Base-by-base conservation (phyloP, 2,329 filamentous ascomycete genomes). In the Furcasterigmium sp. region DNA sequence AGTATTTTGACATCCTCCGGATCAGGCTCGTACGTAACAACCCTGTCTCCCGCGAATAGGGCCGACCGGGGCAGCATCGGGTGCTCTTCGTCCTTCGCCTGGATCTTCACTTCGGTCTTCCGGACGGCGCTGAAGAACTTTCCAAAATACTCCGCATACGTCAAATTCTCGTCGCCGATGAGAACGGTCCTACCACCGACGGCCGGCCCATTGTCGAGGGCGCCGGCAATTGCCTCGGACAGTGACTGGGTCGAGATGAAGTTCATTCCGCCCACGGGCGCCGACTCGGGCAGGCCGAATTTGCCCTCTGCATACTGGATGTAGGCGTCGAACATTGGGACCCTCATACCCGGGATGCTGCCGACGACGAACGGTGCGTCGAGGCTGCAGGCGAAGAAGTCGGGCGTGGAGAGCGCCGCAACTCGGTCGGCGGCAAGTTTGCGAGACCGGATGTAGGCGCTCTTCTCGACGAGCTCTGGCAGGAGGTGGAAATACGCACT, bases 341-440 rank as follows among this genome's bases (percentile, higher is more conserved):
- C 10, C 6, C 9, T 23, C 30, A 47, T 40, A 13, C 39, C 43
- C 9, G 46, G 43, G 7, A 43, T 19, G 13, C 10, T 40, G 19
- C 46, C 46, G 9, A 46, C 43, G 4, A 47, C 43, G 11, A 46
- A 37, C 11, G 39, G 43, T 5, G 46, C 21, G 21, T 47, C 43
- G 7, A 47, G 8, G 25, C 43, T 47, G n/a, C 36, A 42, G 17
- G 43, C 20, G 6, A 21, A 28, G 37, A 47, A 47, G 9, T 13
- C 5, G 1, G n/a, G 23, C 3, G 36, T 23, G 4, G 46, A 39
- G 3, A 45, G 17, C 11, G 25, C 32, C 19, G 17, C 29, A 3
- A 45, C 37, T 2, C 37, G 30, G 1, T 45, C 43, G 0, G 39
- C 28, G 5, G 46, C 46, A 5, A 45, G 26, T 30, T 43, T 42